phyloP scores from a whole-genome alignment of 116 monocot species.

The Iris pallida region DNA sequence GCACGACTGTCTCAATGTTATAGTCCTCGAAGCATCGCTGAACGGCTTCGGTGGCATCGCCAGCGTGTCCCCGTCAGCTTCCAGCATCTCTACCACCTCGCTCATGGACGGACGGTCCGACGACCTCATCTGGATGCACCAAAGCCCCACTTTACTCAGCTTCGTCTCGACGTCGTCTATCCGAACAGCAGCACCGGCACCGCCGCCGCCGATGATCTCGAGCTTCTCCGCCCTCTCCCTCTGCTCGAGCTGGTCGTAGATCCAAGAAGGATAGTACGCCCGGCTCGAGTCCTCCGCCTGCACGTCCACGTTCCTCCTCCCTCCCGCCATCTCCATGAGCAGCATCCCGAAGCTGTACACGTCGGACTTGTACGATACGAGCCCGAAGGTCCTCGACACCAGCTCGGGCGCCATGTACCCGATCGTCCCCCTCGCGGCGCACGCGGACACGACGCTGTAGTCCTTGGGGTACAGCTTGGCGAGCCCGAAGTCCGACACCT shows the following conservation, averaged over 20 bases:
- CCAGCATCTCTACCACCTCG: constrained; percentile 34
- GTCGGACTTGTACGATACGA: constrained; percentile 13
- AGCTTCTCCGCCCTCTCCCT: too few relatives aligned
- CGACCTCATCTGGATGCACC: constrained; percentile 38
- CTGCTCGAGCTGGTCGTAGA: constrained; percentile 31
- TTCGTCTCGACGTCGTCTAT: constrained; percentile 24
- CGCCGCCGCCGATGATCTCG: too few relatives aligned
- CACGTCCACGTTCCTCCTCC: constrained; percentile 21
- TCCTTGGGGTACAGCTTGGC: constrained; percentile 47
- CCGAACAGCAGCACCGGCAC: too few relatives aligned
- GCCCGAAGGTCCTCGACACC: constrained; percentile 6
- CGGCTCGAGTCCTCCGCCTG: not conserved
- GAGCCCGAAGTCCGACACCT: constrained; percentile 52
- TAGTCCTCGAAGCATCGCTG: not conserved
- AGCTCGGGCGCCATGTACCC: constrained; percentile 34
- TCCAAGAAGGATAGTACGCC: constrained; percentile 31
- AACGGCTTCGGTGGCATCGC: constrained; percentile 26
- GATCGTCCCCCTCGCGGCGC: constrained; percentile 27
- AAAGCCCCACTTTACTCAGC: constrained; percentile 26
- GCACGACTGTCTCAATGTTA: too few relatives aligned
- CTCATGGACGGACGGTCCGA: constrained; percentile 26
- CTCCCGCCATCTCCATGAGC: constrained; percentile 26
- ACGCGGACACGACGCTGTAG: constrained; percentile 6
- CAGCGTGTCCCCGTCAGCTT: constrained; percentile 9
- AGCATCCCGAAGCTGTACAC: constrained; percentile 20